Evolutionary conservation across 768 basidiomycete genomes (phyloP), one percentile per base, ranked within the genome.

Genomic region (Boletus bicolor): DNA sequence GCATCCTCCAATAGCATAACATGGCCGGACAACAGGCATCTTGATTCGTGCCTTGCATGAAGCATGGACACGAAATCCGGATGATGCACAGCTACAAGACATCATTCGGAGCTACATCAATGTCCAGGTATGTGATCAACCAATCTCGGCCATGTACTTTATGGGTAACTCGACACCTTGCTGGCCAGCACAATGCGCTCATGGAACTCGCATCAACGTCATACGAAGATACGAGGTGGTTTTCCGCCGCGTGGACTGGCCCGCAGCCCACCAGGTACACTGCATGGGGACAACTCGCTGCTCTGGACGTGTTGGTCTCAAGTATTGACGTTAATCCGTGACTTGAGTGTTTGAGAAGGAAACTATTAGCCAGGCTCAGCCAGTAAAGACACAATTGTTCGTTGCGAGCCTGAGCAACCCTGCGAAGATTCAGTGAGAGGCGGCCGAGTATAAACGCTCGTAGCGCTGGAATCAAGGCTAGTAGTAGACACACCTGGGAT

Each of bases 21-120:
- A 8, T 19, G 41, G 6, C 14, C 11, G 47, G 15, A 17, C 8
- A 46, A 30, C 47, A 77, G 74, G 75, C 9, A 64, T 82, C 42
- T 74, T 78, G 60, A 76, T 83, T 52, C 77, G 79, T 28, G 79
- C 75, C 4, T 65, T 83, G 17, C 68, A 70, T 49, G 80, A 83
- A 63, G 79, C 73, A 1, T 82, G 72, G 66, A 60, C 57, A 6
- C 67, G 79, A 47, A 78, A 71, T 53, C 60, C 70, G 39, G 61
- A 64, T 8, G 74, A 81, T 58, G 63, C 57, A 7, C 65, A 69
- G 28, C 69, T 82, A 26, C 66, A 66, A 35, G 75, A 69, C 37
- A 64, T 82, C 44, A 68, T 82, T 46, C 76, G 73, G 52, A 79
- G 79, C 55, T 82, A 82, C 54, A 67, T 77, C 45, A 75, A 81